These are phyloP conservation scores for Striga hermonthica DNA, from an alignment of 305 asterid species.

Conservation along the genomic window DNA sequence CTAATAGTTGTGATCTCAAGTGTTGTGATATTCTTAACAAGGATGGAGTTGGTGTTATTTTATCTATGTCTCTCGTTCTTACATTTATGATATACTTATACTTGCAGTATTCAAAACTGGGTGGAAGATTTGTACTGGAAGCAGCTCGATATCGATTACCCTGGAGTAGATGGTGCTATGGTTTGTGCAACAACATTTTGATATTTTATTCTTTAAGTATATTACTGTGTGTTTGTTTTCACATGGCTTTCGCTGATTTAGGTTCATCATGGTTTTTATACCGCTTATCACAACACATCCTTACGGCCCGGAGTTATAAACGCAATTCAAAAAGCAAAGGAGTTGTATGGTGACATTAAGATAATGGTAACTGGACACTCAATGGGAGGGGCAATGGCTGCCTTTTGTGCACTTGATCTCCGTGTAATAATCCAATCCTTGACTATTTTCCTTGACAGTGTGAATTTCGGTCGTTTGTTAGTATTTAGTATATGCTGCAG, in stretches of 20 bases:
- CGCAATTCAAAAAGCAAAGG: slow-evolving; percentile 58
- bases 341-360: slow-evolving; percentile 56
- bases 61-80: slow-evolving; percentile 4
- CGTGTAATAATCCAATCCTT: slow-evolving; percentile 45
- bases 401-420: slow-evolving; percentile 92
- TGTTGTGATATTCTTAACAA: slow-evolving; percentile 6
- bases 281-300: slow-evolving; percentile 86
- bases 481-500: slow-evolving; percentile 4
- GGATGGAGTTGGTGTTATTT: slow-evolving; percentile 4
- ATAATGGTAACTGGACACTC: slow-evolving; percentile 94
- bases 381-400: slow-evolving; percentile 99
- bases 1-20: slow-evolving; percentile 12
- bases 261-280: slow-evolving; percentile 98
- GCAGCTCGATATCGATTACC: slow-evolving; percentile 85
- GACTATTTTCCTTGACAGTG: slow-evolving; percentile 15
- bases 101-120: slow-evolving; percentile 91
- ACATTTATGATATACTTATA: slow-evolving; percentile 12
- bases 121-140: slow-evolving; percentile 95
- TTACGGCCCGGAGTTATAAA: slow-evolving; percentile 71
- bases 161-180: slow-evolving; percentile 89
- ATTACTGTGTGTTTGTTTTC: slow-evolving; percentile 12
- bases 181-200: slow-evolving; percentile 37
- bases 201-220: slow-evolving; percentile 8
- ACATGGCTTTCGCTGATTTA: slow-evolving; percentile 34
- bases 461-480: slow-evolving; percentile 4